These are phyloP conservation scores for Pseudozyma pruni DNA, from an alignment of 1,284 basidiomycete species.

Conservation along the genomic window DNA sequence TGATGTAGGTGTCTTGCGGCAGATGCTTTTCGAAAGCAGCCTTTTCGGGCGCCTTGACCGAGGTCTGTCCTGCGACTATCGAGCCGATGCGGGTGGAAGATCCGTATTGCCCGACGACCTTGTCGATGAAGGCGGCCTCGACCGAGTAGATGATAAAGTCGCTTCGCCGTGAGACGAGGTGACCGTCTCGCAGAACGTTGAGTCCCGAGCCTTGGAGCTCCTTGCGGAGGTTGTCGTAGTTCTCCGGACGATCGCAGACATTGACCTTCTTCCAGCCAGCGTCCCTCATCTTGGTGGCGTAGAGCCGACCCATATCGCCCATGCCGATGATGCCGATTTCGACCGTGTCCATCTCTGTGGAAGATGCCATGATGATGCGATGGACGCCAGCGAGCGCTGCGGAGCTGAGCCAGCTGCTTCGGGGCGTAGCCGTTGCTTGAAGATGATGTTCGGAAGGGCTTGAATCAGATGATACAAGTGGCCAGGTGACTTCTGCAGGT, in stretches of 20 bases:
- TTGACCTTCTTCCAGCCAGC: constrained; percentile 87
- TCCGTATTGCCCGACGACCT: constrained; percentile 86
- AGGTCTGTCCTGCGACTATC: constrained; percentile 93
- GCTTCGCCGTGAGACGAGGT: constrained; percentile 82
- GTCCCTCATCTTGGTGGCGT: constrained; percentile 78
- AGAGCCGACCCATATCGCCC: constrained; percentile 90
- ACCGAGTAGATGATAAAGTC: constrained; percentile 94
- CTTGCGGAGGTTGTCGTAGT: constrained; percentile 75
- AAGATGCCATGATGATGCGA: constrained; percentile 10
- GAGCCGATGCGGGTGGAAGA: constrained; percentile 93
- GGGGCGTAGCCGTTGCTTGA: not conserved
- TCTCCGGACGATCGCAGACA: constrained; percentile 88
- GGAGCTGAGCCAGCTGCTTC: not conserved
- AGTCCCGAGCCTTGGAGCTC: constrained; percentile 77
- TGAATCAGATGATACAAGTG: no score
- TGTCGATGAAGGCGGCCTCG: constrained; percentile 87
- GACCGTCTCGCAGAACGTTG: constrained; percentile 79
- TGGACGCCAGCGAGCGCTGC: not conserved
- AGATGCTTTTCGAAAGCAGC: constrained; percentile 89
- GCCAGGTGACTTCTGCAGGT: not conserved
- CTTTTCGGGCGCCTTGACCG: constrained; percentile 93
- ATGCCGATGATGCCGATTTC: constrained; percentile 70
- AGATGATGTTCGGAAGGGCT: no score
- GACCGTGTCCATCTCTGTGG: constrained; percentile 46
- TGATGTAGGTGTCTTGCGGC: constrained; percentile 85